A percentile compares a stretch with the other conserved stretches of the same genome.
phyloP scores from a whole-genome alignment of 495 filamentous ascomycete genomes.

The Hypoxylon intermedium region DNA sequence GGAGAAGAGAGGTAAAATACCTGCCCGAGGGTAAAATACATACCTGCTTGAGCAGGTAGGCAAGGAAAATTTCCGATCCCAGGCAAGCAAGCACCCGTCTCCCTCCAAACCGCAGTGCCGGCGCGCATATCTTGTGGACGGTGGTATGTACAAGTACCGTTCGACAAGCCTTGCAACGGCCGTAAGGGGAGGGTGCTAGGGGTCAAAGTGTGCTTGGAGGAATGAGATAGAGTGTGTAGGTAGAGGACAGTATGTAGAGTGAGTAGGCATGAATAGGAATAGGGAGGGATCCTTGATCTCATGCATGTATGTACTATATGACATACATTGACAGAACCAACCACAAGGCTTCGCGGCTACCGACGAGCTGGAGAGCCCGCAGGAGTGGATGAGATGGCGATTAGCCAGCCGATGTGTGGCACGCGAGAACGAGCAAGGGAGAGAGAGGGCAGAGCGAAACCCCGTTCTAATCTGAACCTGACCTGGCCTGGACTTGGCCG shows the following conservation, averaged over 20 bases:
- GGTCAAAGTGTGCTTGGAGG: no score
- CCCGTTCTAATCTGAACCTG: background rate
- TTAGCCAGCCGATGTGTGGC: slow-evolving; percentile 11
- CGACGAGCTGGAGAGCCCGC: slow-evolving; percentile 25
- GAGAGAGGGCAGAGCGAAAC: no score
- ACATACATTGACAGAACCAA: no score
- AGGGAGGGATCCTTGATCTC: background rate
- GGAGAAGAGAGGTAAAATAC: slow-evolving; percentile 17
- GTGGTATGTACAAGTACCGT: background rate
- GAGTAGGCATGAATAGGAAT: background rate
- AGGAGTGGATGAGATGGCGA: slow-evolving; percentile 18
- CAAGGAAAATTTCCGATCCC: slow-evolving; percentile 26
- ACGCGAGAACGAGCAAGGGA: background rate
- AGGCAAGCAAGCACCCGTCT: slow-evolving; percentile 23
- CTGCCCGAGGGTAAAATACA: slow-evolving; percentile 20
- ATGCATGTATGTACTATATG: background rate
- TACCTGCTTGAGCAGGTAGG: no score
- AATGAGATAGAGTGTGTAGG: background rate
- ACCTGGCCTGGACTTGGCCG: slow-evolving; percentile 3
- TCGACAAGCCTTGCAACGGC: slow-evolving; percentile 31
- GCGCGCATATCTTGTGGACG: background rate
- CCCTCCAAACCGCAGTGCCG: slow-evolving; percentile 11
- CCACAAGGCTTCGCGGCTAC: slow-evolving; percentile 21
- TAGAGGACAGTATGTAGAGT: background rate
- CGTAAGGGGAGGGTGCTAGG: no score